A percentile compares a stretch with the other conserved stretches of the same genome.
Evolutionary conservation across 179 eudicot species (phyloP).

Genomic region (Spergularia azorica): DNA sequence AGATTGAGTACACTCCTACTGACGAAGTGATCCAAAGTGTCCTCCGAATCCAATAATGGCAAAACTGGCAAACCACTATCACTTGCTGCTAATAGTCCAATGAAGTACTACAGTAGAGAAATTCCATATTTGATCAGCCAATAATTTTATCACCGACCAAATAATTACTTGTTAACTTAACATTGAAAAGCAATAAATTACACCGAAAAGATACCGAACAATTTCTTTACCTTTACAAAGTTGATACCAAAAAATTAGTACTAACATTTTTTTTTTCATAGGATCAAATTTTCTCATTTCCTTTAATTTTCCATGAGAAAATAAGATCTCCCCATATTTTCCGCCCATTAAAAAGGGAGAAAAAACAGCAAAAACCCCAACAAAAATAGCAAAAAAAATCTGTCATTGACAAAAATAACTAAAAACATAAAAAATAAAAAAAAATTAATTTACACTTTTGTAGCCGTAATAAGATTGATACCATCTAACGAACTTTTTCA

Average conservation of each 20-base stretch:
- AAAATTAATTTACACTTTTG: constrained; percentile 34
- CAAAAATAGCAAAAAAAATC: constrained; percentile 11
- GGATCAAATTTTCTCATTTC: constrained; percentile 10
- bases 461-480: constrained; percentile 44
- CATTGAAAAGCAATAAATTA: not conserved
- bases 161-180: not conserved
- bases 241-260: not conserved
- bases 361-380: constrained; percentile 10
- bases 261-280: constrained; percentile 1
- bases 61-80: no score
- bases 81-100: no score
- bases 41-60: no score
- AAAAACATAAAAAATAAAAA: constrained; percentile 14
- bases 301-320: not conserved
- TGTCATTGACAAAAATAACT: constrained; percentile 19
- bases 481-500: constrained; percentile 45
- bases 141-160: not conserved
- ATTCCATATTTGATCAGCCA: not conserved
- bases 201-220: not conserved
- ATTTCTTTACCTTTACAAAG: constrained; percentile 17
- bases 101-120: no score
- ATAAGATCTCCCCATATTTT: not conserved
- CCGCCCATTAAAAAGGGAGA: not conserved
- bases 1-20: no score
- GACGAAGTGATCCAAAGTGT: no score